Conservation (phyloP, 1,284 basidiomycete genomes). For the Cutaneotrichosporon arboriforme region DNA sequence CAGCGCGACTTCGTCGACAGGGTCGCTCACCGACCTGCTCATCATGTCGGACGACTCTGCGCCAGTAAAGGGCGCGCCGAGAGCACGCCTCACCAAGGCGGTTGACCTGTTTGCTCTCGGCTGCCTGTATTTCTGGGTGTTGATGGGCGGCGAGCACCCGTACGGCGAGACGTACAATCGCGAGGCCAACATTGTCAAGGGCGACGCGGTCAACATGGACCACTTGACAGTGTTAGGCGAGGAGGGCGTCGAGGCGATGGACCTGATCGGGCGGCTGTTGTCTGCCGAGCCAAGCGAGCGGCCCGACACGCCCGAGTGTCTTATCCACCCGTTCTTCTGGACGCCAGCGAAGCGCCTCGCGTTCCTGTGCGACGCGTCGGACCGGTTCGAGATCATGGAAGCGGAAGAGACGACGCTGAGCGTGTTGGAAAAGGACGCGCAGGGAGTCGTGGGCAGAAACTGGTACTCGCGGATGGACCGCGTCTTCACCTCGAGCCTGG, state of each 20-base stretch:
- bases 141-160: conserved; percentile 82
- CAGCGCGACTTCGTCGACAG: conserved; percentile 27
- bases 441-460: conserved; percentile 68
- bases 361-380: conserved; percentile 94
- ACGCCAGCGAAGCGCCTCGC: conserved; percentile 73
- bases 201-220: conserved; percentile 60
- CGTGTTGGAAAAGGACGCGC: conserved; percentile 66
- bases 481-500: conserved; percentile 84
- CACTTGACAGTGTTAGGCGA: conserved; percentile 76
- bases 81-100: conserved; percentile 69
- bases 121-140: conserved; percentile 84
- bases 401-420: conserved; percentile 73
- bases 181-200: conserved; percentile 84
- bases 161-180: conserved; percentile 85
- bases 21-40: conserved; percentile 18
- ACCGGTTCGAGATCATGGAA: conserved; percentile 97
- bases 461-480: conserved; percentile 85
- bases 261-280: conserved; percentile 72
- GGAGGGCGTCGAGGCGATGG: conserved; percentile 76
- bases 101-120: conserved; percentile 92
- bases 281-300: conserved; percentile 65
- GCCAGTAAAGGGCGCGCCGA: conserved; percentile 9
- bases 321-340: conserved; percentile 97
- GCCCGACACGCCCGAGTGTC: conserved; percentile 80
- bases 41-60: conserved; percentile 14